These are phyloP conservation scores for Dothideomycetes sp. DNA, from an alignment of 2,329 filamentous ascomycete species.

Conservation along the genomic window DNA sequence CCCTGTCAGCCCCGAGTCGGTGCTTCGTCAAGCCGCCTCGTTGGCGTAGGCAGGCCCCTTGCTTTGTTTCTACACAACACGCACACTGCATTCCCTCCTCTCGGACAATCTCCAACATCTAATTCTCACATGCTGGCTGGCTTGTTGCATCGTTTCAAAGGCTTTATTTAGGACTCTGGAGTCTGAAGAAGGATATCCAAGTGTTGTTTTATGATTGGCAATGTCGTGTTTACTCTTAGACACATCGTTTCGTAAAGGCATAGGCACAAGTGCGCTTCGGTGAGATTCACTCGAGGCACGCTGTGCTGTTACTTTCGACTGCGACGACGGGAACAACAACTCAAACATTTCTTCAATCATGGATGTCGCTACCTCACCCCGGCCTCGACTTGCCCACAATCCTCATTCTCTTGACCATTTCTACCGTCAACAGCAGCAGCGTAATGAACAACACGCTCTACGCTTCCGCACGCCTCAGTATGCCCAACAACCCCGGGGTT, in stretches of 20 bases:
- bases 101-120: slow-evolving; percentile 14
- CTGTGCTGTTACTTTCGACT: slow-evolving; percentile 8
- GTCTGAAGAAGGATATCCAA: too few relatives aligned
- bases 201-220: slow-evolving; percentile 7
- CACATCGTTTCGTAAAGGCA: slow-evolving; percentile 24
- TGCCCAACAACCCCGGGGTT: slow-evolving; percentile 13
- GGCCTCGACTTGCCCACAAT: slow-evolving; percentile 17
- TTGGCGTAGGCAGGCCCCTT: slow-evolving; percentile 1
- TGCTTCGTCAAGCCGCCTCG: neutral
- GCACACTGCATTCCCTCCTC: neutral
- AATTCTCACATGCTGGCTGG: slow-evolving; percentile 15
- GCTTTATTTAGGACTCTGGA: slow-evolving; percentile 12
- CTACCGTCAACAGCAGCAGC: slow-evolving; percentile 6
- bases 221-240: slow-evolving; percentile 13
- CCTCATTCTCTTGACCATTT: slow-evolving; percentile 12
- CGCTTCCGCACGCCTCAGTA: slow-evolving; percentile 1
- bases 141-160: slow-evolving; percentile 10
- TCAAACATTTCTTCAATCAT: neutral
- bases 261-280: slow-evolving; percentile 25
- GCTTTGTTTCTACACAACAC: slow-evolving; percentile 1
- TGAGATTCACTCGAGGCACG: slow-evolving; percentile 18
- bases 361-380: slow-evolving; percentile 9
- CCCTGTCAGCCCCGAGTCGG: slow-evolving; percentile 4
- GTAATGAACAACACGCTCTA: slow-evolving; percentile 15
- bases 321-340: too few relatives aligned